Evolutionary conservation across 2,329 filamentous ascomycete genomes (phyloP), one percentile per base, ranked within the genome.

Genomic region (Aspergillus candidus): DNA sequence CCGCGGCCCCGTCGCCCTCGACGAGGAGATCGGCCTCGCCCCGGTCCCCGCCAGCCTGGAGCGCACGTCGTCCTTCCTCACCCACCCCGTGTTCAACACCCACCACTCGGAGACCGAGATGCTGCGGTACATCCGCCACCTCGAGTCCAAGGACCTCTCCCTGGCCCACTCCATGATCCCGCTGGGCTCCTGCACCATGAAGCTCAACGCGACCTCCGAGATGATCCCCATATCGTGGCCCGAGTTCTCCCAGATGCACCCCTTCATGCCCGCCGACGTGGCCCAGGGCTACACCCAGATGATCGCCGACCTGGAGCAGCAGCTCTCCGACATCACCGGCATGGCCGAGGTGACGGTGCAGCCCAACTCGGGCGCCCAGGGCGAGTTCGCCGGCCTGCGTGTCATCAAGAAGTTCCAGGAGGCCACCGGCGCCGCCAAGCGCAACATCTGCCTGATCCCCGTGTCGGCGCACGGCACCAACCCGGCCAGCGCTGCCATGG

Each of bases 111-210:
- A 97, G 71, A 96, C 91, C 0, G 88, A 96, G 68, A 79, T 97
- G 57, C 75, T 97, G 40, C 84, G 91, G 35, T 97, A 97, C 70
- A 95, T 97, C 57, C 78, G 91, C 62, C 88, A 95, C 63, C 76
- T 97, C 4, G 86, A 94, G 65, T 94, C 89, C 40, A 96, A 94
- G 73, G 91, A 97, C 63, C 73, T 97, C 11, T 96, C 91, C 1
- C 76, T 96, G 4, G 87, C 90, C 2, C 91, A 97, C 71, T 96
- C 90, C 12, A 97, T 97, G 91, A 97, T 97, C 49, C 89, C 91
- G 2, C 79, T 97, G 1, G 91, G 91, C 14, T 96, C 91, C 1
- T 97, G 91, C 74, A 97, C 91, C 11, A 97, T 97, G 91, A 97
- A 97, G 75, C 81, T 96, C 41, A 96, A 96, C 65, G 87, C 86